Evolutionary conservation across 2,329 filamentous ascomycete species (phyloP).

Genomic region (Exophiala calicioides): DNA sequence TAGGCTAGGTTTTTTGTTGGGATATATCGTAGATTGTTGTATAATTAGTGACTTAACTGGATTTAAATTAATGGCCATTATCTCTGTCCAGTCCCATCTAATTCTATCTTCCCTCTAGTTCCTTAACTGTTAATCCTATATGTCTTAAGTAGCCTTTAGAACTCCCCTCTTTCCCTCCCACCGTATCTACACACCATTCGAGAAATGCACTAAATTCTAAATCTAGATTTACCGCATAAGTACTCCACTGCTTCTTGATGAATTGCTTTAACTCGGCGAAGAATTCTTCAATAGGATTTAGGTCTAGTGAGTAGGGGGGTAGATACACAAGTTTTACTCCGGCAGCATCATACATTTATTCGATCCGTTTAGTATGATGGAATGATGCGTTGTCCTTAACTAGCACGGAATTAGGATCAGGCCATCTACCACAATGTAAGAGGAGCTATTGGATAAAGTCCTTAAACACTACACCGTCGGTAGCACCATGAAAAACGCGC

Average conservation of each 20-base stretch:
- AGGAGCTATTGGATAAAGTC: constrained; percentile 27
- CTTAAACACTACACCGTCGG: constrained; percentile 35
- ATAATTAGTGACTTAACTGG: too few species aligned
- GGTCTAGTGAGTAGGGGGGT: constrained; percentile 40
- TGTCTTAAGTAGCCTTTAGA: constrained; percentile 14
- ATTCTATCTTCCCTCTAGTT: constrained; percentile 3
- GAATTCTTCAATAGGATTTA: constrained; percentile 42
- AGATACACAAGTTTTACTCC: constrained; percentile 39
- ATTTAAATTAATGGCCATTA: too few species aligned
- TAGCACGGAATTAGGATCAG: constrained; percentile 33
- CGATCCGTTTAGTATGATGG: constrained; percentile 33
- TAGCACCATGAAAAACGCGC: constrained; percentile 36
- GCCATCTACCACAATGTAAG: constrained; percentile 37
- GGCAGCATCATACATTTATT: constrained; percentile 35
- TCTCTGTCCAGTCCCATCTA: too few species aligned
- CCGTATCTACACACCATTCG: constrained; percentile 32
- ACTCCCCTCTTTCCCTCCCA: constrained; percentile 7
- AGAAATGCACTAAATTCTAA: constrained; percentile 33
- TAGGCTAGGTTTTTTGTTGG: too few species aligned
- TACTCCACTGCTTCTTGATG: constrained; percentile 36
- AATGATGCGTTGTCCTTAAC: constrained; percentile 39
- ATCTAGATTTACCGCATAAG: constrained; percentile 28
- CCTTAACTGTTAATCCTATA: constrained; percentile 7
- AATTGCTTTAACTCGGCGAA: constrained; percentile 41
- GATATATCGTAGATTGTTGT: too few species aligned